These are phyloP conservation scores for Aureobasidium vineae DNA, from an alignment of 2,329 filamentous ascomycete species.

Conservation along the genomic window DNA sequence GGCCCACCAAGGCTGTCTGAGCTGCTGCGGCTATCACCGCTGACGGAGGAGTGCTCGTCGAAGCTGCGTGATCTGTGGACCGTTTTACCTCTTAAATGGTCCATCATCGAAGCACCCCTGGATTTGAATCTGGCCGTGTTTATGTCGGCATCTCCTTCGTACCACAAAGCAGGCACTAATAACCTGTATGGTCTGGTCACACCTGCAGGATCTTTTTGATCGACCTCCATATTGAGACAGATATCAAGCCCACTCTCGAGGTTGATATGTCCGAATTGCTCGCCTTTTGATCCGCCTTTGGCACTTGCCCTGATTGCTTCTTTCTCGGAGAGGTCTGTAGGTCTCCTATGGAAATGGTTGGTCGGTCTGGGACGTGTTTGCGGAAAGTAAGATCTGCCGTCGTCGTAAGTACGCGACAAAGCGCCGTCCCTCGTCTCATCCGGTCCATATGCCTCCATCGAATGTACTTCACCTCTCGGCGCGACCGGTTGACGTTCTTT, in stretches of 20 bases:
- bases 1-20: background rate
- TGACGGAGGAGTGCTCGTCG: background rate
- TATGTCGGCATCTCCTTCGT: slow-evolving; percentile 36
- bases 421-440: background rate
- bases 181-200: slow-evolving; percentile 85
- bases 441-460: slow-evolving; percentile 11
- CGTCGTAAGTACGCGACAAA: background rate
- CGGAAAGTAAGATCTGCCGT: slow-evolving; percentile 26
- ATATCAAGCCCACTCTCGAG: slow-evolving; percentile 83
- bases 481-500: slow-evolving; percentile 28
- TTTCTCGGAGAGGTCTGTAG: slow-evolving; percentile 45
- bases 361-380: slow-evolving; percentile 35
- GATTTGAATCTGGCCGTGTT: slow-evolving; percentile 33
- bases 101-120: slow-evolving; percentile 28
- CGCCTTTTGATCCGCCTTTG: slow-evolving; percentile 55
- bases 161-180: slow-evolving; percentile 72
- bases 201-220: slow-evolving; percentile 77
- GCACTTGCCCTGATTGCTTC: slow-evolving; percentile 40
- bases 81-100: slow-evolving; percentile 29
- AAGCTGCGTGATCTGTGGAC: background rate
- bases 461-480: slow-evolving; percentile 28
- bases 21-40: background rate
- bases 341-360: slow-evolving; percentile 45
- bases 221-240: slow-evolving; percentile 84
- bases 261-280: slow-evolving; percentile 61